Evolutionary conservation across 108 stramenopile species (phyloP).

Genomic region (Mediolabrus comicus): DNA sequence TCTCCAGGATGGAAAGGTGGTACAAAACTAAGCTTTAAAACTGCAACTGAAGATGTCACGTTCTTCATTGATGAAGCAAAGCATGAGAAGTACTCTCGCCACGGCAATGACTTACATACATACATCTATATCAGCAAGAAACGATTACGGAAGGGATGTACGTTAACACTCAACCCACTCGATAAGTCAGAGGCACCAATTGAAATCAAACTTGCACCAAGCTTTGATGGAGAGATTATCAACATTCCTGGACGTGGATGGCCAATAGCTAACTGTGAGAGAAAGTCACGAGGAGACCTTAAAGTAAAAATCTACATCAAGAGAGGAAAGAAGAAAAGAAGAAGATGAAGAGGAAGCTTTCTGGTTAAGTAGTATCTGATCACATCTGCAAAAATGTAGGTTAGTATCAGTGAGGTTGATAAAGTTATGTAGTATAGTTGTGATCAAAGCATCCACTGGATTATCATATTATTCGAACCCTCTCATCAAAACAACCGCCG

Average conservation of each 20-base stretch:
- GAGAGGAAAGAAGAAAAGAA: not conserved
- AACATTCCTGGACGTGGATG: slow-evolving; percentile 59
- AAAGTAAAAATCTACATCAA: not conserved
- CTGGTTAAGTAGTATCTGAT: too few relatives aligned
- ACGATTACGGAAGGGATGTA: slow-evolving; percentile 58
- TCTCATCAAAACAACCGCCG: too few relatives aligned
- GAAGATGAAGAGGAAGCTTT: not conserved
- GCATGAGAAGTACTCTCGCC: slow-evolving; percentile 49
- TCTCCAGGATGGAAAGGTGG: slow-evolving; percentile 61
- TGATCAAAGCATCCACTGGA: too few relatives aligned
- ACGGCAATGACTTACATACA: slow-evolving; percentile 65
- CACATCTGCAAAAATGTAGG: too few relatives aligned
- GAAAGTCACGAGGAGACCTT: slow-evolving; percentile 9
- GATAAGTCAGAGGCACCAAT: slow-evolving; percentile 36
- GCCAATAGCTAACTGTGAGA: slow-evolving; percentile 35
- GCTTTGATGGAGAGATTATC: slow-evolving; percentile 40
- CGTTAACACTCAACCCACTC: slow-evolving; percentile 46
- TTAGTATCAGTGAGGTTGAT: too few relatives aligned
- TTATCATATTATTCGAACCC: too few relatives aligned
- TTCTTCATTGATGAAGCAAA: slow-evolving; percentile 62
- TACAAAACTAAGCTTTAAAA: slow-evolving; percentile 51
- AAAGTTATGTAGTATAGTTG: too few relatives aligned
- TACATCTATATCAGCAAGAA: slow-evolving; percentile 26
- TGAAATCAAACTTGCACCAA: slow-evolving; percentile 25
- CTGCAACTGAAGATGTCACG: slow-evolving; percentile 51